Percentiles rank a stretch among this genome's conserved stretches.
Evolutionary conservation across 164 flowering plant genomes (phyloP).

Genomic region (Stephania cephalantha): DNA sequence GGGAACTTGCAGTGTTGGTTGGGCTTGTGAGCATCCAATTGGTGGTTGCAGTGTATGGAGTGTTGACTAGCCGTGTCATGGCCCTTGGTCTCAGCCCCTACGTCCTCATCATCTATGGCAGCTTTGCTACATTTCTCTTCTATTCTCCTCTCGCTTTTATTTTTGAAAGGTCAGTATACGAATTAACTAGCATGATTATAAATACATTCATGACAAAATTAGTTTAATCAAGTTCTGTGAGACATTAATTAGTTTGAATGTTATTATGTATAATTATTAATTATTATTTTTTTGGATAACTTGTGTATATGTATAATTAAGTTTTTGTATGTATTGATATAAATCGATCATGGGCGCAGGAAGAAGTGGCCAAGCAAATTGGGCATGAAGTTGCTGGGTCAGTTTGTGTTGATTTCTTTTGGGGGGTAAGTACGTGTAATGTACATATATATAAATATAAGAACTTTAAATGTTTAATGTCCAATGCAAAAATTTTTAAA

Average conservation of each 20-base stretch:
- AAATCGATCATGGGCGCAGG: slow-evolving; percentile 25
- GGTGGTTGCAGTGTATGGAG: slow-evolving; percentile 12
- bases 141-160: slow-evolving; percentile 20
- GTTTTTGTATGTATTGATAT: background rate
- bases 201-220: background rate
- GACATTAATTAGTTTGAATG: too few relatives aligned
- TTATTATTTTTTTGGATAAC: too few relatives aligned
- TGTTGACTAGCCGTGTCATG: slow-evolving; percentile 18
- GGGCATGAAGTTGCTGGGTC: slow-evolving; percentile 35
- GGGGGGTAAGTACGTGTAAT: slow-evolving; percentile 43
- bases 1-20: slow-evolving; percentile 10
- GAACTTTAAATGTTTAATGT: background rate
- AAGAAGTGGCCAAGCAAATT: slow-evolving; percentile 54
- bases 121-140: slow-evolving; percentile 20
- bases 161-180: slow-evolving; percentile 21
- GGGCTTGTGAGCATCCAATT: slow-evolving; percentile 20
- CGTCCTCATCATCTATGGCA: slow-evolving; percentile 18
- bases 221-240: too few relatives aligned
- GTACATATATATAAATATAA: background rate
- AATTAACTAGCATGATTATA: background rate
- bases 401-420: slow-evolving; percentile 51
- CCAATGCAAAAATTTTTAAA: background rate
- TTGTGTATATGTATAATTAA: background rate
- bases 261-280: too few relatives aligned
- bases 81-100: slow-evolving; percentile 22